phyloP scores from a whole-genome alignment of 2,329 filamentous ascomycete species.

The Ilyonectria robusta region DNA sequence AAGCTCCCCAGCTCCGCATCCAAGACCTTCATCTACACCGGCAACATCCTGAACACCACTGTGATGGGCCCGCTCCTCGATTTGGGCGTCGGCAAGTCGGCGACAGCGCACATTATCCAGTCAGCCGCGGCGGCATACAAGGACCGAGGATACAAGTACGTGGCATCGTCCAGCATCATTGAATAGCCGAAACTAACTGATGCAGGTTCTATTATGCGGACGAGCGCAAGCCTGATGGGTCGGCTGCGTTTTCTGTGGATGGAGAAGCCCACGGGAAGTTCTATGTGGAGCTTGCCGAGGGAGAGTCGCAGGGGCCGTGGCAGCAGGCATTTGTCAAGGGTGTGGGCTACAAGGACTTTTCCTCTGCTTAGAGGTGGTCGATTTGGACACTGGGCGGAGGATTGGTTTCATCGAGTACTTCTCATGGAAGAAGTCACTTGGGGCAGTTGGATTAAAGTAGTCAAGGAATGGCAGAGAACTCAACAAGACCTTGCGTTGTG shows the following conservation, averaged over 20 bases:
- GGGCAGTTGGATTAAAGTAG: not conserved
- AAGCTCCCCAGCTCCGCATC: conserved; percentile 50
- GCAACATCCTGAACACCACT: conserved; percentile 55
- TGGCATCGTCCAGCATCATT: not conserved
- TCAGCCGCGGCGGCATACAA: conserved; percentile 50
- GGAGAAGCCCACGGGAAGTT: conserved; percentile 59
- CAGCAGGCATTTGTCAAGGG: conserved; percentile 60
- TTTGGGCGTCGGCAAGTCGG: conserved; percentile 57
- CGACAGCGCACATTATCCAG: conserved; percentile 50
- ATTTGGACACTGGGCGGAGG: no score
- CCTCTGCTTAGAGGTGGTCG: not conserved
- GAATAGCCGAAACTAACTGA: not conserved
- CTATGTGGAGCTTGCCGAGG: conserved; percentile 58
- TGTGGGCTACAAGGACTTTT: conserved; percentile 56
- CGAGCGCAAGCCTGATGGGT: conserved; percentile 60
- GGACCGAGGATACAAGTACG: conserved; percentile 53
- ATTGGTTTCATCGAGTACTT: not conserved
- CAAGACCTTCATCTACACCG: conserved; percentile 61
- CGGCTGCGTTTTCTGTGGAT: conserved; percentile 49
- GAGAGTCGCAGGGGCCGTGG: conserved; percentile 61
- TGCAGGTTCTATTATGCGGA: conserved; percentile 67
- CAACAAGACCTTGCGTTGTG: not conserved
- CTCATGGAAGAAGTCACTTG: not conserved
- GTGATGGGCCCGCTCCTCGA: conserved; percentile 49
- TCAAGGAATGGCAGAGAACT: not conserved